Conservation (phyloP, 768 basidiomycete genomes). For the Tephrocybe sp. region DNA sequence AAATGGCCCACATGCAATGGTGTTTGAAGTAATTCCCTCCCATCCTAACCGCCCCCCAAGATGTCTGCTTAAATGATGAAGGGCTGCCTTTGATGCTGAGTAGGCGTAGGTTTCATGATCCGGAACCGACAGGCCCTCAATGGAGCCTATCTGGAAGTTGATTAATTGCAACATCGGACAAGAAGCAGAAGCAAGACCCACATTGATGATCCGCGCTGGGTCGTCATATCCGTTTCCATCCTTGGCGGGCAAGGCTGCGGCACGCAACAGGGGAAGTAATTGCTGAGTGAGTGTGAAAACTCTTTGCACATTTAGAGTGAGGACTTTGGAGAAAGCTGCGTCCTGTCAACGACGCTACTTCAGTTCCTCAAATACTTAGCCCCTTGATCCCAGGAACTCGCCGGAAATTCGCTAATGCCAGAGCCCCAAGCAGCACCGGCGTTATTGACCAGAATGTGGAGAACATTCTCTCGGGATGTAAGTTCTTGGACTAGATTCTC, state of each 20-base stretch:
- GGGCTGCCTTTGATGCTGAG: constrained; percentile 59
- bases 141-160: constrained; percentile 65
- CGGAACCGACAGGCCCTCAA: constrained; percentile 55
- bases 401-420: constrained; percentile 41
- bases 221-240: constrained; percentile 35
- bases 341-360: constrained; percentile 36
- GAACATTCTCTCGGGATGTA: constrained; percentile 44
- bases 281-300: constrained; percentile 66
- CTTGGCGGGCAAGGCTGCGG: constrained; percentile 39
- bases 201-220: constrained; percentile 62
- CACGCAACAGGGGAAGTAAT: constrained; percentile 52
- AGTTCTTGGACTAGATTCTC: constrained; percentile 50
- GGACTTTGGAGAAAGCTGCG: constrained; percentile 55
- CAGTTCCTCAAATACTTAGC: background rate
- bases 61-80: constrained; percentile 58
- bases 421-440: constrained; percentile 59
- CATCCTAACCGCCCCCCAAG: constrained; percentile 54
- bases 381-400: constrained; percentile 26
- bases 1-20: constrained; percentile 56
- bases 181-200: constrained; percentile 14
- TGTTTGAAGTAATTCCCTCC: constrained; percentile 60
- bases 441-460: constrained; percentile 65
- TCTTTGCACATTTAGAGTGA: constrained; percentile 60
- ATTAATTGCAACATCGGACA: too few relatives aligned
- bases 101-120: constrained; percentile 64